Percentiles rank a stretch among this genome's conserved stretches.
Evolutionary conservation across 2,329 filamentous ascomycete species (phyloP).

Genomic region (Zarea fungicola): DNA sequence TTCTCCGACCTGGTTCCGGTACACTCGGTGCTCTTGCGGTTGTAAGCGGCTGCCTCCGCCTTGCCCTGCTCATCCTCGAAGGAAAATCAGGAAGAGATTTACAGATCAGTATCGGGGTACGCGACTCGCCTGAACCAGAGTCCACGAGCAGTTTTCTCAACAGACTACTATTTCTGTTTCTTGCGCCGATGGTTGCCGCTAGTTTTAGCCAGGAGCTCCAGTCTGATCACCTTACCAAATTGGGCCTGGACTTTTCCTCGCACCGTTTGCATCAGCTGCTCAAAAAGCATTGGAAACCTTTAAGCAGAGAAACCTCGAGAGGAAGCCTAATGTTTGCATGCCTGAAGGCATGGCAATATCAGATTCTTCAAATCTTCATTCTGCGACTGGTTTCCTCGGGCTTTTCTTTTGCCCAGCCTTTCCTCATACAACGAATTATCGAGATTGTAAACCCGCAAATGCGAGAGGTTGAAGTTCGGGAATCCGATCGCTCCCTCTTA

Average conservation of each 20-base stretch:
- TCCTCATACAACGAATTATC: constrained; percentile 5
- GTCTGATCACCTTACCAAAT: not conserved
- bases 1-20: not conserved
- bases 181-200: not conserved
- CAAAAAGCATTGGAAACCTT: not conserved
- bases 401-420: not conserved
- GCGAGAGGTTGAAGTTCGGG: not conserved
- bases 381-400: not conserved
- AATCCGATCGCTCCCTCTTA: too few relatives aligned
- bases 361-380: not conserved
- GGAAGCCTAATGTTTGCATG: not conserved
- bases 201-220: not conserved
- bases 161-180: not conserved
- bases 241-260: not conserved
- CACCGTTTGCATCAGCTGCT: not conserved
- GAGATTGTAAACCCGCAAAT: not conserved
- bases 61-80: not conserved
- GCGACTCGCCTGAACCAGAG: not conserved
- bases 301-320: too few relatives aligned
- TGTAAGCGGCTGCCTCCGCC: not conserved
- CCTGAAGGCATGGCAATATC: not conserved
- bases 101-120: not conserved
- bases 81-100: not conserved
- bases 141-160: not conserved
- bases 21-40: not conserved